These are phyloP conservation scores for Wickerhamiella nectarea DNA, from an alignment of 805 yeast species.

Conservation along the genomic window DNA sequence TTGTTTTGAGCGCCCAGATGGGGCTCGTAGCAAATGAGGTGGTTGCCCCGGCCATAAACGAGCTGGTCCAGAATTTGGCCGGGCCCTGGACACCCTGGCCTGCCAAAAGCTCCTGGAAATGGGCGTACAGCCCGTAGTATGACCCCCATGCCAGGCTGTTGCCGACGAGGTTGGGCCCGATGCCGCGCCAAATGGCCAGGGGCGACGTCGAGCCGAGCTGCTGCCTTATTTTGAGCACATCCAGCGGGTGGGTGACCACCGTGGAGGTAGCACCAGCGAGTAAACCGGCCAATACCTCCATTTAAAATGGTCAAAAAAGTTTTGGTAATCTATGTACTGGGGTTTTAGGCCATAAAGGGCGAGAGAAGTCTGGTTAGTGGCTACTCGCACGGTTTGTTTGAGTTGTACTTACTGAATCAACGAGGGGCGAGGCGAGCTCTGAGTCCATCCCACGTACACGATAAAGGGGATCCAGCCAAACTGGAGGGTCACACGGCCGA, in stretches of 20 bases:
- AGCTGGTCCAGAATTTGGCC: slow-evolving; percentile 30
- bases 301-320: neutral
- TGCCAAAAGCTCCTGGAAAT: slow-evolving; percentile 31
- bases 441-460: slow-evolving; percentile 76
- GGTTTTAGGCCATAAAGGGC: slow-evolving; percentile 53
- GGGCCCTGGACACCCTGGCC: slow-evolving; percentile 2
- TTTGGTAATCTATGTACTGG: slow-evolving; percentile 6
- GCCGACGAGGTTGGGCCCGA: slow-evolving; percentile 68
- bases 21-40: slow-evolving; percentile 80
- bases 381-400: neutral
- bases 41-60: slow-evolving; percentile 57
- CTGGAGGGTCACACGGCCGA: slow-evolving; percentile 78
- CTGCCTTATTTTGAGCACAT: slow-evolving; percentile 66
- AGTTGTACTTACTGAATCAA: slow-evolving; percentile 37
- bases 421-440: slow-evolving; percentile 73
- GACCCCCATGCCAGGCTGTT: slow-evolving; percentile 81
- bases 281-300: slow-evolving; percentile 11
- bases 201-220: slow-evolving; percentile 38
- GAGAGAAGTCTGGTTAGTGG: slow-evolving; percentile 35
- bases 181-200: slow-evolving; percentile 47
- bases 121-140: slow-evolving; percentile 67
- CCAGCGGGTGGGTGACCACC: slow-evolving; percentile 74
- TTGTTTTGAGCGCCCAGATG: slow-evolving; percentile 87
- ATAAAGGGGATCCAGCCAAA: slow-evolving; percentile 96
- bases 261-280: slow-evolving; percentile 59